Evolutionary conservation across 2,329 filamentous ascomycete species (phyloP).

Genomic region (Fusarium proliferatum): DNA sequence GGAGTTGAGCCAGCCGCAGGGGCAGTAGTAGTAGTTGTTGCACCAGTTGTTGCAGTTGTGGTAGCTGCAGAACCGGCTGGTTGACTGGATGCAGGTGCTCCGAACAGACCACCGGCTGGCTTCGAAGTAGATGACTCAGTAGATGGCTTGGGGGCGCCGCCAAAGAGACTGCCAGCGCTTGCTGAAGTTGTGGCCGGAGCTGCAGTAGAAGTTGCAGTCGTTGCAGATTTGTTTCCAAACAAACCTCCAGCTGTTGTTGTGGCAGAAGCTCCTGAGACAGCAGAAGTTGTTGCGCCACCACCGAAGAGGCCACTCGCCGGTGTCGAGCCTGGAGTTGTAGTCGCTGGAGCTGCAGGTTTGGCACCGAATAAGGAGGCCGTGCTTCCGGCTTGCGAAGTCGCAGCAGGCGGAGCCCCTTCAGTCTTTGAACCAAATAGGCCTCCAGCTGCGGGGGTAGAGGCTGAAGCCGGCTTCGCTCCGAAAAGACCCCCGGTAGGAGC

Average conservation of each 20-base stretch:
- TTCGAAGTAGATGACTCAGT: slow-evolving; percentile 38
- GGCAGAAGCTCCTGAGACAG: slow-evolving; percentile 46
- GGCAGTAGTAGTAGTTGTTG: slow-evolving; percentile 43
- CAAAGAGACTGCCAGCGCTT: slow-evolving; percentile 41
- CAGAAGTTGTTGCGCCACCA: slow-evolving; percentile 43
- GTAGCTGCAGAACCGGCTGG: slow-evolving; percentile 40
- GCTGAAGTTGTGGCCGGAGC: slow-evolving; percentile 43
- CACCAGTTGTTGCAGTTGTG: slow-evolving; percentile 41
- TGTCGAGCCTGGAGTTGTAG: slow-evolving; percentile 48
- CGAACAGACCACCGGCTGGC: slow-evolving; percentile 44
- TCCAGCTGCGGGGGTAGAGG: slow-evolving; percentile 41
- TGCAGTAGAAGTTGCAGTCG: slow-evolving; percentile 44
- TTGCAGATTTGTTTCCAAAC: slow-evolving; percentile 49
- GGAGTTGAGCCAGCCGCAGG: slow-evolving; percentile 45
- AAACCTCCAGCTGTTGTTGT: slow-evolving; percentile 47
- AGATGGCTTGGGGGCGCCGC: slow-evolving; percentile 37
- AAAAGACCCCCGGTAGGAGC: slow-evolving; percentile 50
- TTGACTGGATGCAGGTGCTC: slow-evolving; percentile 34
- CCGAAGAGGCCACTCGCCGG: slow-evolving; percentile 53
- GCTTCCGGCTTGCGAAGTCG: slow-evolving; percentile 33
- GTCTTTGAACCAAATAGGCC: slow-evolving; percentile 40
- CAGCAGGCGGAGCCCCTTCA: slow-evolving; percentile 37
- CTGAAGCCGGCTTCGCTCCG: slow-evolving; percentile 45
- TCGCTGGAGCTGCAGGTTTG: slow-evolving; percentile 53
- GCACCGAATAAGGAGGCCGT: slow-evolving; percentile 54